Conservation (phyloP, 2,329 filamentous ascomycete species). For the Aspergillus hortae region DNA sequence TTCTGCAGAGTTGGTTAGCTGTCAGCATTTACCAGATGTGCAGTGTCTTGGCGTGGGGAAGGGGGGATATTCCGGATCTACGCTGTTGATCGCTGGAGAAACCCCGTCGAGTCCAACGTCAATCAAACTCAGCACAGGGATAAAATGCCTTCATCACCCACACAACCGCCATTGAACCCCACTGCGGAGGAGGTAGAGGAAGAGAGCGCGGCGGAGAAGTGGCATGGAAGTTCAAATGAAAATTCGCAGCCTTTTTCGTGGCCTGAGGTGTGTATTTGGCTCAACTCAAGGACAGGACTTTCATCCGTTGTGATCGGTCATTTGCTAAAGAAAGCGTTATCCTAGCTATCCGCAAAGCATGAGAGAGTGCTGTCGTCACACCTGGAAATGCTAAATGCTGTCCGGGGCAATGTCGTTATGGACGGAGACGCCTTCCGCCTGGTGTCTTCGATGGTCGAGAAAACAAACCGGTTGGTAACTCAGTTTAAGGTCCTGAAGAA, state of each 20-base stretch:
- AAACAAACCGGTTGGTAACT: slow-evolving; percentile 35
- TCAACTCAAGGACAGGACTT: not conserved
- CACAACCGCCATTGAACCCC: slow-evolving; percentile 9
- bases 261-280: slow-evolving; percentile 17
- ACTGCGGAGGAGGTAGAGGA: slow-evolving; percentile 17
- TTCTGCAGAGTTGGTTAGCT: no score
- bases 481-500: slow-evolving; percentile 34
- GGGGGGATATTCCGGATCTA: not conserved
- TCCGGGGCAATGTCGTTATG: slow-evolving; percentile 27
- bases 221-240: not conserved
- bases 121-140: slow-evolving; percentile 2
- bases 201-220: not conserved
- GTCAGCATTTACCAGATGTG: not conserved
- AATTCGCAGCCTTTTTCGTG: slow-evolving; percentile 8
- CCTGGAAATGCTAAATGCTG: slow-evolving; percentile 34
- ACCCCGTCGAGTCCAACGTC: slow-evolving; percentile 13
- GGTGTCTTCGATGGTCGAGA: slow-evolving; percentile 37
- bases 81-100: not conserved
- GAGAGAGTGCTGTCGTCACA: slow-evolving; percentile 39
- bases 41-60: slow-evolving; percentile 4
- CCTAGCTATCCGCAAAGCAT: slow-evolving; percentile 39
- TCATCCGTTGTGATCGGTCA: not conserved
- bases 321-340: not conserved
- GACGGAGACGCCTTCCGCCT: slow-evolving; percentile 27
- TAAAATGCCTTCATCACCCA: slow-evolving; percentile 5